Evolutionary conservation across 306 rosid genomes (phyloP), one percentile per base, ranked within the genome.

Genomic region (Cicer cuneatum): DNA sequence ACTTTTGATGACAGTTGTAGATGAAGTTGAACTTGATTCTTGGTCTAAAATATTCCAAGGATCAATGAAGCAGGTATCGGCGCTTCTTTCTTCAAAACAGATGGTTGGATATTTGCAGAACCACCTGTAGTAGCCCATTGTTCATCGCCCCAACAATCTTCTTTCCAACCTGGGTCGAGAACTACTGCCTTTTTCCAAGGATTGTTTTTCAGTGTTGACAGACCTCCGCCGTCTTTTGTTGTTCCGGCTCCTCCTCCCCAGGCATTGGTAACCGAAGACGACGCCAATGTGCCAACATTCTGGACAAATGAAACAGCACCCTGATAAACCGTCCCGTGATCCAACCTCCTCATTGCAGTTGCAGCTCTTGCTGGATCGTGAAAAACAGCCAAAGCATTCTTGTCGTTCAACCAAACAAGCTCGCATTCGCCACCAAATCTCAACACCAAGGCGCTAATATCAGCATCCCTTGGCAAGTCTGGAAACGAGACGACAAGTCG

Each of bases 301-400:
- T 83, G 82, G 16, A 60, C 83, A 75, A 78, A 79, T 58, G 75
- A 57, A 71, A 87, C 81, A 83, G 93, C 98, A 10, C 98, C 98
- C 12, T 83, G 87, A 80, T 93, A 93, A n/a, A 81, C 81, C 51
- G 92, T 56, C 35, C 90, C 96, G 12, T 93, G 89, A 86, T 93
- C 98, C 89, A 93, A 83, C 85, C 98, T 89, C 83, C 98, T 90
- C 97, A 91, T 87, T 3, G 98, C 98, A 47, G 98, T 93, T 48
- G 96, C 98, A 6, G 98, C 97, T 73, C 98, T 85, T 24, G 89
- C 96, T 68, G 98, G 96, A 85, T 93, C 98, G 2, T 83, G 79
- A 56, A 93, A 93, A 29, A 93, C 90, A 19, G 98, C 97, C 84
- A 93, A 63, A 7, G 98, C 98, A 60, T 93, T 93, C 86, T 87